Conservation (phyloP, 345 rosid genomes). For the Punica granatum region DNA sequence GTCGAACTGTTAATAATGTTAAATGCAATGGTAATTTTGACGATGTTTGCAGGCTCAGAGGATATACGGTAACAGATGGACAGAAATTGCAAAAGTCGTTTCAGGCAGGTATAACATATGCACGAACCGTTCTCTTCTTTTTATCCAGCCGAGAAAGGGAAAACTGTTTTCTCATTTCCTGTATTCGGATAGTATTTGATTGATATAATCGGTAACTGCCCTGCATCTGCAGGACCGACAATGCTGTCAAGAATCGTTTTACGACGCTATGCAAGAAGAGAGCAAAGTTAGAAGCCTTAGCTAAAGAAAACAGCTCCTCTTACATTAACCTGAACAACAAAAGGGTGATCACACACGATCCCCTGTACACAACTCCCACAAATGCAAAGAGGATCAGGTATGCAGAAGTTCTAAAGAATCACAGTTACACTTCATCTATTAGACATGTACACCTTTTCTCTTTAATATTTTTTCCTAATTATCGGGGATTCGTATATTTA, state of each 20-base stretch:
- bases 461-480: neutral
- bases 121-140: neutral
- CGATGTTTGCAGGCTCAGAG: constrained; percentile 79
- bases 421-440: neutral
- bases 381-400: constrained; percentile 66
- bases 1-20: neutral
- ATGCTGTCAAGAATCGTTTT: constrained; percentile 98
- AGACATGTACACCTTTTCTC: neutral
- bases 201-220: neutral
- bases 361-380: constrained; percentile 32
- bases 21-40: neutral
- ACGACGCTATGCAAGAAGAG: constrained; percentile 94
- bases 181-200: neutral
- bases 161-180: neutral
- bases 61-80: constrained; percentile 96
- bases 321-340: constrained; percentile 60
- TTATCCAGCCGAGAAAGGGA: neutral
- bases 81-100: constrained; percentile 98
- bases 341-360: constrained; percentile 46
- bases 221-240: constrained; percentile 66
- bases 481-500: constrained; percentile 13
- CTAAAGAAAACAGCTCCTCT: constrained; percentile 57
- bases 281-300: constrained; percentile 86
- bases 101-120: constrained; percentile 65
- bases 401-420: neutral